phyloP scores from a whole-genome alignment of 495 filamentous ascomycete species.

The Rusavskia elegans region DNA sequence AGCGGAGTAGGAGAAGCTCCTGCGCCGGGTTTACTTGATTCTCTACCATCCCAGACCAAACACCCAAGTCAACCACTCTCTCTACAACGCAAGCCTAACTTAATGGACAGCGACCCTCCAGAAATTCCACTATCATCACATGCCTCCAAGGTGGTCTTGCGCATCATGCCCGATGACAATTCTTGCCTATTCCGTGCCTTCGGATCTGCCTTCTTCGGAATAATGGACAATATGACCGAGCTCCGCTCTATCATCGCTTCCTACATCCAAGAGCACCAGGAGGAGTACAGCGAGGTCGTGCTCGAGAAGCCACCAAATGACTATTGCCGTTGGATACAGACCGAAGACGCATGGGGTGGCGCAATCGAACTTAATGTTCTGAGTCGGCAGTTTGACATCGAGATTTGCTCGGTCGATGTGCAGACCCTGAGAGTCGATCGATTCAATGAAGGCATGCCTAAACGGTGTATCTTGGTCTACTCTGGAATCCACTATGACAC shows the following conservation, averaged over 20 bases:
- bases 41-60: background rate
- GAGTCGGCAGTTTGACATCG: constrained; percentile 68
- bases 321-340: constrained; percentile 77
- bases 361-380: constrained; percentile 79
- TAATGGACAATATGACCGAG: constrained; percentile 55
- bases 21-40: constrained; percentile 2
- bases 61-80: constrained; percentile 15
- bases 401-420: constrained; percentile 77
- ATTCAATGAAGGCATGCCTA: constrained; percentile 62
- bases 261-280: constrained; percentile 56
- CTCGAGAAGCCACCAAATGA: constrained; percentile 54
- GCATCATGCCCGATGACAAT: constrained; percentile 97
- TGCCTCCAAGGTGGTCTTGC: constrained; percentile 54
- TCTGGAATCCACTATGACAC: constrained; percentile 93
- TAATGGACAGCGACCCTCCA: constrained; percentile 43
- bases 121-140: constrained; percentile 49
- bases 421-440: constrained; percentile 50
- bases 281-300: constrained; percentile 56
- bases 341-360: constrained; percentile 76
- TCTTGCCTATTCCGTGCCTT: constrained; percentile 88
- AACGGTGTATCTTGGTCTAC: constrained; percentile 73
- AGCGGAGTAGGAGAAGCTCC: constrained; percentile 9
- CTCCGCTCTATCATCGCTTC: constrained; percentile 72
- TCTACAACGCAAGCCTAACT: constrained; percentile 21
- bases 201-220: constrained; percentile 56